Conservation (phyloP, 371 early-diverging fungal species). For the Mortierella sp. region DNA sequence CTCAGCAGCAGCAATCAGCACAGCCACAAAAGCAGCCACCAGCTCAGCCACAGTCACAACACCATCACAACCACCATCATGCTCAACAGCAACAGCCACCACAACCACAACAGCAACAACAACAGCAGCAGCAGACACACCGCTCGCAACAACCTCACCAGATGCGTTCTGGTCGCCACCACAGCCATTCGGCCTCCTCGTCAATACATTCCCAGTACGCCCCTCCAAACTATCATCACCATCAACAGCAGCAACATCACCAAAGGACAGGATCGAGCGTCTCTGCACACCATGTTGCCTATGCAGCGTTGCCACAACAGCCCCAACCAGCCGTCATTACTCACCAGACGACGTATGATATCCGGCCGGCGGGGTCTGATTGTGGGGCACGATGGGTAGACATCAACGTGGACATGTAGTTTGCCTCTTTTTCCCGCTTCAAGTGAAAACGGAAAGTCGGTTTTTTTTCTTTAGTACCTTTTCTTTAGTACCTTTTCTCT, state of each 20-base stretch:
- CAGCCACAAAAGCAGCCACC: slow-evolving; percentile 11
- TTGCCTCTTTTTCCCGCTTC: not conserved
- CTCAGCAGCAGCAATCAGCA: not conserved
- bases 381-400: slow-evolving; percentile 54
- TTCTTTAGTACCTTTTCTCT: not conserved
- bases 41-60: slow-evolving; percentile 11
- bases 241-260: not conserved
- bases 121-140: slow-evolving; percentile 26
- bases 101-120: slow-evolving; percentile 29
- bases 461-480: not conserved
- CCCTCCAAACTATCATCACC: slow-evolving; percentile 10
- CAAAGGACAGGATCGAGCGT: slow-evolving; percentile 35
- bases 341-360: slow-evolving; percentile 50
- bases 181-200: slow-evolving; percentile 41
- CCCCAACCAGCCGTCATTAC: slow-evolving; percentile 55
- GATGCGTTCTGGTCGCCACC: slow-evolving; percentile 36
- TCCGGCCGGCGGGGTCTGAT: slow-evolving; percentile 32
- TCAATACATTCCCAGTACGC: slow-evolving; percentile 34
- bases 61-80: slow-evolving; percentile 9
- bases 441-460: not conserved
- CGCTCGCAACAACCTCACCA: slow-evolving; percentile 19
- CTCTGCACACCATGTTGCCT: slow-evolving; percentile 37
- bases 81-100: slow-evolving; percentile 15
- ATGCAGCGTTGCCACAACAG: slow-evolving; percentile 44
- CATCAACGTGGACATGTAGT: slow-evolving; percentile 42